Base-by-base conservation (phyloP, 805 yeast genomes). In the Yarrowia bubula region DNA sequence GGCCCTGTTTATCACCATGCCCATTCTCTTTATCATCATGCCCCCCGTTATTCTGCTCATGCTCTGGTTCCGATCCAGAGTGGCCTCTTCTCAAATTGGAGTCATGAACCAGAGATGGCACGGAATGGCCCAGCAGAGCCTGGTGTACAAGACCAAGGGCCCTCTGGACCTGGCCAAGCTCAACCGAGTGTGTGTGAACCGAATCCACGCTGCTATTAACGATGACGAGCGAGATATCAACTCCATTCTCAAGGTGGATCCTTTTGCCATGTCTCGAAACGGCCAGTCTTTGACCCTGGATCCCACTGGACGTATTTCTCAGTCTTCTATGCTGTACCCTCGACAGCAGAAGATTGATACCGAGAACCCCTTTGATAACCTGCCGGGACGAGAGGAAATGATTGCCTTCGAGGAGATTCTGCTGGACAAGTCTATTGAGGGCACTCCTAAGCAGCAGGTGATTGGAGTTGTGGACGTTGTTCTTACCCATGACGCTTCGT, bases 91-190 rank as follows among this genome's bases (percentile, higher is more conserved):
- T n/a, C 64, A 44, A 35, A 33, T 58, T 5, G 51, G 51, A 5
- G 50, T 33, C 43, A 58, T 58, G 64, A 43, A 58, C 51, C 64
- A 58, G 43, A 41, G 64, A 42, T 58, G 64, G 64, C 43, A 22
- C 15, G 64, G 51, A 5, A 58, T 58, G 64, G 43, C 50, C 22
- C 32, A 44, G 51, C 64, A 44, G 35, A 11, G 51, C 8, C 50
- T 58, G 18, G 51, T 44, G 18, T 58, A 43, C 51, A 44, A 43
- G 42, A 13, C 28, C 28, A 33, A 44, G 51, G 64, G 64, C 10
- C 64, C 64, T 14, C 51, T 58, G 18, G 43, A 43, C 32, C 32
- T 58, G 6, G 41, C 32, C 28, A 58, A 58, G 43, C 51, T 58
- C 42, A 58, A 58, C 35, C 18, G 35, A n/a, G 43, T 32, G 4